Base-by-base conservation (phyloP, 805 yeast genomes). In the Ogataea ramenticola region DNA sequence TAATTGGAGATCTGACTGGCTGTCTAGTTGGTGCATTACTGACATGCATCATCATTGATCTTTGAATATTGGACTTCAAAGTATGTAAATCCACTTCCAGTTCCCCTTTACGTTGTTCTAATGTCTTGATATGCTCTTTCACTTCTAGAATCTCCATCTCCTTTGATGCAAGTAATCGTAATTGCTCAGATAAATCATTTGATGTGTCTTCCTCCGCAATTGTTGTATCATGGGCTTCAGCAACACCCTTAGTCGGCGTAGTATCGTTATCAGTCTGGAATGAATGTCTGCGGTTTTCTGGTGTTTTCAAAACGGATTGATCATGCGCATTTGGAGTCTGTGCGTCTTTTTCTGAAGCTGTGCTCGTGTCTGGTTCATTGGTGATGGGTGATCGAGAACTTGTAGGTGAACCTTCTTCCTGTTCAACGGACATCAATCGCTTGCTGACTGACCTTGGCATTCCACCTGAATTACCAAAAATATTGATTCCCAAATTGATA, bases 101-200 rank as follows among this genome's bases (percentile, higher is more conserved):
- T 5, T 64, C 58, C 29, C 66, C 57, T 41, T 77, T 71, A 39
- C 61, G 62, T 2, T 49, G 51, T 19, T 53, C 57, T 53, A 82
- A 46, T 20, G 66, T 71, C 36, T 71, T 72, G 22, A 81, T 70
- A 39, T 68, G 65, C 50, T 77, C 80, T 49, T 79, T 81, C 36
- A 82, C 60, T 50, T 83, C 89, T 41, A 83, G 72, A 26, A 83
- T 66, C 22, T 74, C 75, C 75, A 80, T 75, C 56, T 84, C 93
- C 54, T 81, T 83, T 35, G 77, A 65, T 0, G 91, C 91, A 38
- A 84, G 62, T 9, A 71, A 63, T 48, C 86, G 70, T 40, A 83
- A 61, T 40, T 80, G 74, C 4, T 72, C 76, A 45, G 77, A 78
- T 6, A 81, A 65, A 16, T 51, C 44, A 10, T 44, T 19, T 16